Evolutionary conservation across 2,329 filamentous ascomycete genomes (phyloP).

Genomic region (Fusarium denticulatum): DNA sequence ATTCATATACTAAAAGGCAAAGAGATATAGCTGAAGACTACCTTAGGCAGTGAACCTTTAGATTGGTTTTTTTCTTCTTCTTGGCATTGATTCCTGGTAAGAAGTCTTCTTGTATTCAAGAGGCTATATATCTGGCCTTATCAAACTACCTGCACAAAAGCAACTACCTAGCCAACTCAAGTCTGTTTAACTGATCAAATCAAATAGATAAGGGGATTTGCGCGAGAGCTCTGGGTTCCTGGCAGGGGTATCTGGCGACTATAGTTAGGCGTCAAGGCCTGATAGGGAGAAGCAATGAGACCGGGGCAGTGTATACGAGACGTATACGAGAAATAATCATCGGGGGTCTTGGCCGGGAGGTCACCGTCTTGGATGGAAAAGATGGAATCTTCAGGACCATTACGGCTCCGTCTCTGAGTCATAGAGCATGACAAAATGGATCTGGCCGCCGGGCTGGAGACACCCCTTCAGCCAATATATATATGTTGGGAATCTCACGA

Average conservation of each 20-base stretch:
- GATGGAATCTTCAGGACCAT: neutral
- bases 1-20: neutral
- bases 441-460: conserved; percentile 16
- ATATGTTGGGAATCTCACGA: neutral
- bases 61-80: neutral
- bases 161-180: neutral
- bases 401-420: neutral
- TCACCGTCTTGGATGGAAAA: neutral
- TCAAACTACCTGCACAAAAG: neutral
- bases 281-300: neutral
- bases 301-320: neutral
- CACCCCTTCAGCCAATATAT: conserved; percentile 11
- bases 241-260: neutral
- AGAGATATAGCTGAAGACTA: neutral
- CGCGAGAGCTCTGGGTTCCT: neutral
- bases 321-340: neutral
- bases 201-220: neutral
- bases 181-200: neutral
- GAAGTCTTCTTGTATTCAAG: neutral
- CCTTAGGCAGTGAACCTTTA: neutral
- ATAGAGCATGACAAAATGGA: conserved; percentile 5
- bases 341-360: too few relatives aligned
- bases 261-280: neutral
- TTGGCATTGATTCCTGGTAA: neutral
- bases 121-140: neutral